phyloP scores from a whole-genome alignment of 108 stramenopile genomes.

The Fragilaria radians region DNA sequence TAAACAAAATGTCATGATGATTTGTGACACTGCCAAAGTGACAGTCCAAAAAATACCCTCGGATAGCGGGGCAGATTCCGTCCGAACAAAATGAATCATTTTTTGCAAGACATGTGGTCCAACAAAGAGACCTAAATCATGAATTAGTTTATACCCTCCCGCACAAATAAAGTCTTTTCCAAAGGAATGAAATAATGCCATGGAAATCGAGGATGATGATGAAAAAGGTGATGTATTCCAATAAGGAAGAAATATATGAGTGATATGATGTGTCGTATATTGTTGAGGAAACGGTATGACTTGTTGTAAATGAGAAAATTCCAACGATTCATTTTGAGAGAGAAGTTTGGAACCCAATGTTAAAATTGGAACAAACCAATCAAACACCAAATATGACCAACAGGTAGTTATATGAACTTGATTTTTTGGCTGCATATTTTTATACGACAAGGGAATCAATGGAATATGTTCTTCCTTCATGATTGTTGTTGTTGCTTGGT shows the following conservation, averaged over 20 bases:
- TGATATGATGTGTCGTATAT: conserved; percentile 42
- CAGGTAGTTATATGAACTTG: too few species aligned
- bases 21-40: conserved; percentile 59
- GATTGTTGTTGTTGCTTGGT: too few species aligned
- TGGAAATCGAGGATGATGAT: conserved; percentile 34
- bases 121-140: conserved; percentile 83
- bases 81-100: conserved; percentile 63
- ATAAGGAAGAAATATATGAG: conserved; percentile 25
- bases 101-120: conserved; percentile 79
- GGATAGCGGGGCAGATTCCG: conserved; percentile 40
- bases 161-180: conserved; percentile 63
- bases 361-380: conserved; percentile 70
- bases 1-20: conserved; percentile 72
- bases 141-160: conserved; percentile 71
- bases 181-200: conserved; percentile 54
- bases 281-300: conserved; percentile 46
- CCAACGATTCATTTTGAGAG: conserved; percentile 65
- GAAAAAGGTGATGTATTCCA: conserved; percentile 27
- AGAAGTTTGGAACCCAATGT: conserved; percentile 44
- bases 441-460: too few species aligned
- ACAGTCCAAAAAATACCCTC: conserved; percentile 47
- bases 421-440: too few species aligned
- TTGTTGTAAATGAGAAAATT: conserved; percentile 6
- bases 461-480: too few species aligned
- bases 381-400: conserved; percentile 57